Conservation (phyloP, 176 grass and related monocot genomes). For the Lolium multiflorum region DNA sequence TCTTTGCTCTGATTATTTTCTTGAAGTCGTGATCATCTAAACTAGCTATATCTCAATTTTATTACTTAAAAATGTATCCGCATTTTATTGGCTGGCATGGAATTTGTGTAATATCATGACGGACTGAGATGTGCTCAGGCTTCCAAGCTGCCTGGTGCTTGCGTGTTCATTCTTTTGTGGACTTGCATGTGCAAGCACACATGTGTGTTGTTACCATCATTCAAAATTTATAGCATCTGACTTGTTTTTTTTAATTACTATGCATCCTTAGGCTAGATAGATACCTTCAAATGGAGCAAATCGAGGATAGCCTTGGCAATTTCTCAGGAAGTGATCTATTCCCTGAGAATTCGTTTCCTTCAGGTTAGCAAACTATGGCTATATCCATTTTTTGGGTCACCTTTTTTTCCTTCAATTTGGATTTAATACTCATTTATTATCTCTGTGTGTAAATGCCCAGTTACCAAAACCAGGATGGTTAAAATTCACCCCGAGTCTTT, state of each 20-base stretch:
- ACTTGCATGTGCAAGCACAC: too few relatives aligned
- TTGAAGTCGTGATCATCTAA: too few relatives aligned
- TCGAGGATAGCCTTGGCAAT: too few relatives aligned
- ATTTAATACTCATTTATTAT: neutral
- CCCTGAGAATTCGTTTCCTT: neutral
- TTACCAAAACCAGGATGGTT: neutral
- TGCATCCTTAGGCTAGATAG: neutral
- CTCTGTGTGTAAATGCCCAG: neutral
- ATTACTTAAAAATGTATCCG: too few relatives aligned
- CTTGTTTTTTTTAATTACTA: neutral
- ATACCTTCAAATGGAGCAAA: neutral
- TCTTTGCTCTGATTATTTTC: too few relatives aligned
- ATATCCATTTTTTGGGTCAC: neutral
- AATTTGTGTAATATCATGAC: too few relatives aligned
- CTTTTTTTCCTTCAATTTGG: neutral
- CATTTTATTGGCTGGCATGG: too few relatives aligned
- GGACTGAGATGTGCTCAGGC: too few relatives aligned
- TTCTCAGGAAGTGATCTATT: neutral
- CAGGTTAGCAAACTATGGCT: neutral
- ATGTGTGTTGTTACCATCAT: too few relatives aligned
- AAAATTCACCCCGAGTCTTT: neutral
- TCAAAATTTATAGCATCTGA: neutral
- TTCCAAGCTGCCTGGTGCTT: too few relatives aligned
- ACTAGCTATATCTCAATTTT: too few relatives aligned
- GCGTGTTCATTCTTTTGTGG: too few relatives aligned